phyloP scores from a whole-genome alignment of 345 rosid species.

The Lumnitzera racemosa region DNA sequence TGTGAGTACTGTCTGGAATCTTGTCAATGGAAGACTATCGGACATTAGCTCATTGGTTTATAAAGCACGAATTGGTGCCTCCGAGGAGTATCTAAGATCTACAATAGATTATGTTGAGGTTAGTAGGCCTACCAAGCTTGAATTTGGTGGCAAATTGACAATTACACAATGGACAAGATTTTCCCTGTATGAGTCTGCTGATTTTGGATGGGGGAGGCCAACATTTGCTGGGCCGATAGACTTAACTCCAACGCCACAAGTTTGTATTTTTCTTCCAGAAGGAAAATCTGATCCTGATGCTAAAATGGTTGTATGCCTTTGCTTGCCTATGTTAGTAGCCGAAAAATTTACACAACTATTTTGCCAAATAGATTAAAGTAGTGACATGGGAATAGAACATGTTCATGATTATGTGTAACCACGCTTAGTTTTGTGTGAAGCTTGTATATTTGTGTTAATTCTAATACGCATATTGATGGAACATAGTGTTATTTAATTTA shows the following conservation, averaged over 20 bases:
- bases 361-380: constrained; percentile 19
- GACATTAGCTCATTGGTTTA: constrained; percentile 47
- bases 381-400: neutral
- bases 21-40: constrained; percentile 37
- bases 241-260: constrained; percentile 88
- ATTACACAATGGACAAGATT: constrained; percentile 94
- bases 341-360: constrained; percentile 39
- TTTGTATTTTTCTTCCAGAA: constrained; percentile 75
- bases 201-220: constrained; percentile 91
- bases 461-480: too few relatives aligned
- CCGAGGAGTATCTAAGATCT: constrained; percentile 75
- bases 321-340: constrained; percentile 67
- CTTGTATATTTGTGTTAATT: too few relatives aligned
- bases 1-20: constrained; percentile 47
- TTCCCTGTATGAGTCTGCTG: constrained; percentile 67
- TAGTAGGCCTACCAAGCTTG: constrained; percentile 64
- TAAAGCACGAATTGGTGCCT: constrained; percentile 48
- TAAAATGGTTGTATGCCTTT: constrained; percentile 62
- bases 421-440: too few relatives aligned
- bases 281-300: constrained; percentile 46
- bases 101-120: constrained; percentile 61
- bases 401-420: neutral
- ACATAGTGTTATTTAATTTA: too few relatives aligned
- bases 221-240: constrained; percentile 79
- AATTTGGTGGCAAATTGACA: constrained; percentile 80